phyloP scores from a whole-genome alignment of 805 yeast species.

The Saturnispora saitoi region DNA sequence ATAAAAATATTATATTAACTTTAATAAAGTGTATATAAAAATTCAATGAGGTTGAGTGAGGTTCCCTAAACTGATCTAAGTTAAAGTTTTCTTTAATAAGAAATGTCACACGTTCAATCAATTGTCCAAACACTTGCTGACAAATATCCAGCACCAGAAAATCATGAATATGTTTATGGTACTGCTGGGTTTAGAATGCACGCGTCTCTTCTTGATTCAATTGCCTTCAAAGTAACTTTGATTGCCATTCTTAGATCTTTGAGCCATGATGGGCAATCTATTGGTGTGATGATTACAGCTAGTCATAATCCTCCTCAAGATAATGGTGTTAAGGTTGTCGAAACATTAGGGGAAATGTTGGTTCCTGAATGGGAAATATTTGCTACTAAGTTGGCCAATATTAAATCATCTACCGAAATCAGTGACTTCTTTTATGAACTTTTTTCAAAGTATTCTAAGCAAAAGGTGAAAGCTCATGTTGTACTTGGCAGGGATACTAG shows the following conservation, averaged over 20 bases:
- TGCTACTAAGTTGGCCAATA: constrained; percentile 75
- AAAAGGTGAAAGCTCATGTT: constrained; percentile 33
- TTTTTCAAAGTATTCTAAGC: constrained; percentile 38
- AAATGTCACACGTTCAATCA: neutral
- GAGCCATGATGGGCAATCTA: constrained; percentile 46
- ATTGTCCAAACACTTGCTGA: neutral
- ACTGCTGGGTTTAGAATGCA: constrained; percentile 92
- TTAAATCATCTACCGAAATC: neutral
- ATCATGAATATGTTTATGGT: constrained; percentile 57
- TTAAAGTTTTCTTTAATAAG: neutral
- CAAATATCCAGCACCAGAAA: constrained; percentile 40
- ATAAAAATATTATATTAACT: neutral
- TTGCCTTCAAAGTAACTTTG: constrained; percentile 75
- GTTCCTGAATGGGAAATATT: constrained; percentile 73
- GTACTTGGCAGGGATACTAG: constrained; percentile 84
- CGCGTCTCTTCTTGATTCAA: constrained; percentile 64
- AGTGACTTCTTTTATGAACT: neutral
- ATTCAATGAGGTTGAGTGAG: neutral
- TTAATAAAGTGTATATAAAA: neutral
- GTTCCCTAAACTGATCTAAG: neutral
- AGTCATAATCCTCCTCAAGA: constrained; percentile 90
- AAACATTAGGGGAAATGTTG: constrained; percentile 88
- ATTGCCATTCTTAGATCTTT: constrained; percentile 80
- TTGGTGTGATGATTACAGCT: constrained; percentile 97
- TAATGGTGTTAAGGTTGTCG: constrained; percentile 90